Evolutionary conservation across 2,329 filamentous ascomycete genomes (phyloP), one percentile per base, ranked within the genome.

Genomic region (Alternaria dauci): DNA sequence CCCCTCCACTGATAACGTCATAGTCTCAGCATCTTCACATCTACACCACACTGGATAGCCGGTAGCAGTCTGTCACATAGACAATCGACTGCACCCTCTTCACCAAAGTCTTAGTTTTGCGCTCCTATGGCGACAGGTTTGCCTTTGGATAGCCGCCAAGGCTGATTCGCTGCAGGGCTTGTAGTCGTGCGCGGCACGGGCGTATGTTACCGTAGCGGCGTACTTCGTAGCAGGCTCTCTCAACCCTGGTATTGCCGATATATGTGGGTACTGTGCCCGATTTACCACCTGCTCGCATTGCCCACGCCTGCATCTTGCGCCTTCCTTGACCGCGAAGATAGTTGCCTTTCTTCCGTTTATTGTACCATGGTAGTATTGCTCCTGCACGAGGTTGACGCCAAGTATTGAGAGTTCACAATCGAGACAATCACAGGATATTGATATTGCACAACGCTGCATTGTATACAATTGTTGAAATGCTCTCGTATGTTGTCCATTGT

Each of bases 61-160:
- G 8, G 16, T 32, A 26, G 25, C 28, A 41, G 18, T 39, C n/a
- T 23, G 52, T 51, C 46, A 30, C 25, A 3, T 25, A 51, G 25
- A 26, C 26, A 34, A 41, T 28, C n/a, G 5, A n/a, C 20, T 42
- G n/a, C 26, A 34, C 8, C 23, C 23, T 11, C 30, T 23, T 41
- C 25, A 39, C 34, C 12, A n/a, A 28, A 48, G 32, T 48, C 14
- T 12, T 30, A 11, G 20, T 14, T 12, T 7, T 3, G 18, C 0
- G 46, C 12, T 36, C 32, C 20, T 36, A 30, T 18, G 12, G 2
- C 8, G 20, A 9, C 20, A 16, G 1, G 16, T 20, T 30, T 20
- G 44, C 44, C 44, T 23, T 48, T 30, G 34, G 46, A 36, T 41
- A 56, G 25, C 52, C 57, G 58, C 58, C 58, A 59, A 59, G 58